These are phyloP conservation scores for Aurantiochytrium sp. DNA, from an alignment of 108 stramenopile genomes.

Conservation along the genomic window DNA sequence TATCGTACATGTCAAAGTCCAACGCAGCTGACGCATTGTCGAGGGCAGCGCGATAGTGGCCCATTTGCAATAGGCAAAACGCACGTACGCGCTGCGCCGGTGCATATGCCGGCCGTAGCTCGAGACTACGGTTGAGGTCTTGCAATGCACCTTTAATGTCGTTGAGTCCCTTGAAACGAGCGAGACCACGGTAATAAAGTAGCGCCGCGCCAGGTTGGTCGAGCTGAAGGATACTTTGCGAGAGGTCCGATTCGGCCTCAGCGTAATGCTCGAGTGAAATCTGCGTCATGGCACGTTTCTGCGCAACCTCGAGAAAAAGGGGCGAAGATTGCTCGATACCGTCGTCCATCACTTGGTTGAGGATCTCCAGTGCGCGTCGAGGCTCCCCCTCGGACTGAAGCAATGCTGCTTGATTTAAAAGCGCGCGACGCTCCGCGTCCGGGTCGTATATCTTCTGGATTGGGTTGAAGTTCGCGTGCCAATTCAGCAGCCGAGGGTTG, in stretches of 20 bases:
- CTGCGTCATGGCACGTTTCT: not conserved
- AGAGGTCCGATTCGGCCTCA: not conserved
- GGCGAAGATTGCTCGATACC: not conserved
- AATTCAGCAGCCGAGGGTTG: not conserved
- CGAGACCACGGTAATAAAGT: not conserved
- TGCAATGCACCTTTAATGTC: not conserved
- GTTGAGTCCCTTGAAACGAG: not conserved
- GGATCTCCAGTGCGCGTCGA: not conserved
- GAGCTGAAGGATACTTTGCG: not conserved
- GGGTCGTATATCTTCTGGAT: not conserved
- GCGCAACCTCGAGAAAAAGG: not conserved
- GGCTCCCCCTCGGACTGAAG: not conserved
- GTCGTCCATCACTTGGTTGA: not conserved
- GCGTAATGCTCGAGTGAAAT: not conserved
- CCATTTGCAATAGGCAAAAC: not conserved
- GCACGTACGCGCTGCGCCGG: not conserved
- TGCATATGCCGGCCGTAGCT: not conserved
- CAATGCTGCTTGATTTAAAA: not conserved
- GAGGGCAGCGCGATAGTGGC: not conserved
- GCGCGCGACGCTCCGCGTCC: not conserved
- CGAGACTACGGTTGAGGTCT: not conserved
- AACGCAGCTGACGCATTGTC: not conserved
- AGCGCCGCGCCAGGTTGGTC: slow-evolving; percentile 7
- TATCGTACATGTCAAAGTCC: not conserved
- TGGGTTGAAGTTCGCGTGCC: not conserved